Evolutionary conservation across 352 stramenopile species (phyloP).

Genomic region (Phytophthora cryptogea): DNA sequence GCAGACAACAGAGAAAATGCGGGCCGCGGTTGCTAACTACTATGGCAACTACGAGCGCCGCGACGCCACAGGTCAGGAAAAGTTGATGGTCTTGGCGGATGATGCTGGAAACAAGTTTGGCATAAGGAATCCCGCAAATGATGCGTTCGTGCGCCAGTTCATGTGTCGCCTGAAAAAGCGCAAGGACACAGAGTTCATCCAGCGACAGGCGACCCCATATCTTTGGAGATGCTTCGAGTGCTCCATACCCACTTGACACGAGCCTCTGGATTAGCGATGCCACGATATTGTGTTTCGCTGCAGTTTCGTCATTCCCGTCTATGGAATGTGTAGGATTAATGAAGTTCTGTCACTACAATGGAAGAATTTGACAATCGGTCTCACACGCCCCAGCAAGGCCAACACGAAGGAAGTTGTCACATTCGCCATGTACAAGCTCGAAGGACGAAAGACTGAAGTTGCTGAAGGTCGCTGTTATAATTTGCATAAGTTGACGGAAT

Average conservation of each 20-base stretch:
- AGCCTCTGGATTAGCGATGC: constrained; percentile 3
- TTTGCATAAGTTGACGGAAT: not conserved
- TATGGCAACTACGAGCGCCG: constrained; percentile 1
- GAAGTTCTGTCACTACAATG: constrained; percentile 9
- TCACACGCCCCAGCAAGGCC: not conserved
- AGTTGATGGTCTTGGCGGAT: constrained; percentile 6
- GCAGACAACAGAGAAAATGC: constrained; percentile 12
- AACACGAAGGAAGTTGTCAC: not conserved
- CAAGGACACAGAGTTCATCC: constrained; percentile 2
- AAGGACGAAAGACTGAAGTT: constrained; percentile 14
- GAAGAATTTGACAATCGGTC: constrained; percentile 2
- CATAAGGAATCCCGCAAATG: not conserved
- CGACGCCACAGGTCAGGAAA: too few species aligned
- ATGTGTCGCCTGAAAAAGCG: constrained; percentile 10
- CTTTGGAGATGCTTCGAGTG: constrained; percentile 6
- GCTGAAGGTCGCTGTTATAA: constrained; percentile 13
- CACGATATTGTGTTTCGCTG: not conserved
- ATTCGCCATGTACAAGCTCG: constrained; percentile 6
- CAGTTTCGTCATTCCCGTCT: constrained; percentile 8
- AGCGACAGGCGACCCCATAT: constrained; percentile 8
- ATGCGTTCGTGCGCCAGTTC: constrained; percentile 5
- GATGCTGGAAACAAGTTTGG: not conserved
- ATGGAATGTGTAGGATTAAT: constrained; percentile 13
- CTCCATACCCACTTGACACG: not conserved
- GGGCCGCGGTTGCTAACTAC: constrained; percentile 8